Conservation (phyloP, 352 stramenopile species). For the Pythium folliculosum region DNA sequence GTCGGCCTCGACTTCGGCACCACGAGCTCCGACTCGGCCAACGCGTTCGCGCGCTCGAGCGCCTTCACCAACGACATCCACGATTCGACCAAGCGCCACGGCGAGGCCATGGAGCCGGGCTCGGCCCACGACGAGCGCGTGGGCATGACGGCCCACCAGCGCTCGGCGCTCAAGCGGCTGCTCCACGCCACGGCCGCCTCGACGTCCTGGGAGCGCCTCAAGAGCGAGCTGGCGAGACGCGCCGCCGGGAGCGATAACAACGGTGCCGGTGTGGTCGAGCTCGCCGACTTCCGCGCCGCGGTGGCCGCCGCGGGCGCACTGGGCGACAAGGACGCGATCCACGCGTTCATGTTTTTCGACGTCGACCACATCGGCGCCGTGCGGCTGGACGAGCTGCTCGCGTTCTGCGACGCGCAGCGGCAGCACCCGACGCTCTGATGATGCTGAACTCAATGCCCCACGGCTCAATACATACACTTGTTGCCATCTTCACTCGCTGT, state of each 20-base stretch:
- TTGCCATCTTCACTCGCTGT: constrained; percentile 7
- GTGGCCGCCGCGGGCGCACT: constrained; percentile 23
- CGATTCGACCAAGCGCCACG: constrained; percentile 63
- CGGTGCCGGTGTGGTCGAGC: constrained; percentile 39
- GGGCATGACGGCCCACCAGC: constrained; percentile 61
- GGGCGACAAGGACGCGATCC: constrained; percentile 59
- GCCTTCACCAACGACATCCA: constrained; percentile 76
- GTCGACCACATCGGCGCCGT: constrained; percentile 63
- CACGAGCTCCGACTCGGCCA: constrained; percentile 51
- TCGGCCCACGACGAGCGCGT: constrained; percentile 47
- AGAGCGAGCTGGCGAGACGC: constrained; percentile 6
- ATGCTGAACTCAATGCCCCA: too few species aligned
- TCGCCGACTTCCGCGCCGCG: constrained; percentile 44
- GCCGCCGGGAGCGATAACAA: not conserved
- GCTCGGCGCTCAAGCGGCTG: constrained; percentile 56
- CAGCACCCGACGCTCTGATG: constrained; percentile 13
- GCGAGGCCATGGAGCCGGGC: constrained; percentile 67
- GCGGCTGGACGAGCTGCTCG: constrained; percentile 34
- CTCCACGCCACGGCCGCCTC: constrained; percentile 27
- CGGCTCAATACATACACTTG: not conserved
- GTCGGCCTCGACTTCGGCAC: constrained; percentile 56
- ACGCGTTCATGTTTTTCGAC: constrained; percentile 84
- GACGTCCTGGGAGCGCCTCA: constrained; percentile 10
- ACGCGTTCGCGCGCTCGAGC: constrained; percentile 66
- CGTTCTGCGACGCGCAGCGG: constrained; percentile 37